Conservation (phyloP, 2,329 filamentous ascomycete species). For the Cercospora janseana region DNA sequence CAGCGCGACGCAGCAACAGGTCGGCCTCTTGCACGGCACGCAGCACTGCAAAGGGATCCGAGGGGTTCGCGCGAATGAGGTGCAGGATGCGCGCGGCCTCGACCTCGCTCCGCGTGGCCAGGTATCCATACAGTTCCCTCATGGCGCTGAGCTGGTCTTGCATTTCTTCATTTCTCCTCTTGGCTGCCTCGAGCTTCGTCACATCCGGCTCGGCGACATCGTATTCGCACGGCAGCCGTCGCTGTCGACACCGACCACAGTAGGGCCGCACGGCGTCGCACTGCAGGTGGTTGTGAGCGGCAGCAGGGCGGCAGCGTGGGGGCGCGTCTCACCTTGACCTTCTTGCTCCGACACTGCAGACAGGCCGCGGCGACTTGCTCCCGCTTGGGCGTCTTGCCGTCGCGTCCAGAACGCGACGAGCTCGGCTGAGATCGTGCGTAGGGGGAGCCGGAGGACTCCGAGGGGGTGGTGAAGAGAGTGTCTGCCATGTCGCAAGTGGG, state of each 20-base stretch:
- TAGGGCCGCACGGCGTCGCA: conserved; percentile 9
- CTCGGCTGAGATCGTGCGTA: conserved; percentile 1
- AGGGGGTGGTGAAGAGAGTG: conserved; percentile 8
- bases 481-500: conserved; percentile 7
- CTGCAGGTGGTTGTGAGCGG: conserved; percentile 6
- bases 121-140: conserved; percentile 9
- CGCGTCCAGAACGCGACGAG: conserved; percentile 1
- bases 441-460: background rate
- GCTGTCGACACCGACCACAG: conserved; percentile 12
- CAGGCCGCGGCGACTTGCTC: conserved; percentile 15
- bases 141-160: conserved; percentile 7
- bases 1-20: conserved; percentile 10
- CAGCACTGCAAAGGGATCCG: conserved; percentile 13
- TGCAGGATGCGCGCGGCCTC: conserved; percentile 10
- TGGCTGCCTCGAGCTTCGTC: conserved; percentile 12
- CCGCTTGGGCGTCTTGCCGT: conserved; percentile 11
- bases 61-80: conserved; percentile 7
- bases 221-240: conserved; percentile 9
- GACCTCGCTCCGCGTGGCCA: conserved; percentile 2
- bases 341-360: conserved; percentile 13
- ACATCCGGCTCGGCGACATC: conserved; percentile 9
- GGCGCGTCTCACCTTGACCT: conserved; percentile 11
- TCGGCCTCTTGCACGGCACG: conserved; percentile 15
- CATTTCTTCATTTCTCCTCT: conserved; percentile 7
- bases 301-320: background rate